Percentiles rank a stretch among this genome's conserved stretches.
Evolutionary conservation across 148 eudicot species (phyloP).

Genomic region (Amaranthus cruentus): DNA sequence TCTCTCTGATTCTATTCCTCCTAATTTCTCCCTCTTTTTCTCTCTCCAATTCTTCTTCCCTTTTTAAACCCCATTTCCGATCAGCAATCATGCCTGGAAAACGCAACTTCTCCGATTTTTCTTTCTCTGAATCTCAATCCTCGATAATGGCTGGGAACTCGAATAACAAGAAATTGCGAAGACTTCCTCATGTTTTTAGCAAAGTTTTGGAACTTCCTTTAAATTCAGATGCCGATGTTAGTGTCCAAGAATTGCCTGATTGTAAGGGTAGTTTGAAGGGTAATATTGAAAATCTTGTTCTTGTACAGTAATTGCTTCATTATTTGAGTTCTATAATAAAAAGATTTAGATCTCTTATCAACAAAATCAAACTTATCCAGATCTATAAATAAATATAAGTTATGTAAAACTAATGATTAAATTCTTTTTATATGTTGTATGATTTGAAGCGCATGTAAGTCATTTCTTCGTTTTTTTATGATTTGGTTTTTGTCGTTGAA

Average conservation of each 20-base stretch:
- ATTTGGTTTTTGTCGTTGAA: background rate
- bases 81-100: no score
- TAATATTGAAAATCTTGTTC: slow-evolving; percentile 23
- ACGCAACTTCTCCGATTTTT: no score
- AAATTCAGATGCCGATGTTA: slow-evolving; percentile 55
- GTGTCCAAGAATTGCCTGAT: slow-evolving; percentile 40
- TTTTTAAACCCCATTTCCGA: no score
- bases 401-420: no score
- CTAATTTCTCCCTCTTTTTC: no score
- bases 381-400: no score
- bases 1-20: no score
- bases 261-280: slow-evolving; percentile 20
- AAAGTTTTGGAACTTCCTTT: slow-evolving; percentile 65
- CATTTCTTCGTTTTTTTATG: background rate
- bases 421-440: background rate
- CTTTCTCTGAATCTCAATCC: no score
- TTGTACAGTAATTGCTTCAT: slow-evolving; percentile 27
- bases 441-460: slow-evolving; percentile 40
- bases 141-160: background rate
- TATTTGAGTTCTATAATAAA: no score
- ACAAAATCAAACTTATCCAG: no score
- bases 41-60: no score
- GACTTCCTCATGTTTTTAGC: slow-evolving; percentile 67
- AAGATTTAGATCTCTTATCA: no score
- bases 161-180: slow-evolving; percentile 43